These are phyloP conservation scores for Lecanicillium sp. DNA, from an alignment of 2,329 filamentous ascomycete species.

Conservation along the genomic window DNA sequence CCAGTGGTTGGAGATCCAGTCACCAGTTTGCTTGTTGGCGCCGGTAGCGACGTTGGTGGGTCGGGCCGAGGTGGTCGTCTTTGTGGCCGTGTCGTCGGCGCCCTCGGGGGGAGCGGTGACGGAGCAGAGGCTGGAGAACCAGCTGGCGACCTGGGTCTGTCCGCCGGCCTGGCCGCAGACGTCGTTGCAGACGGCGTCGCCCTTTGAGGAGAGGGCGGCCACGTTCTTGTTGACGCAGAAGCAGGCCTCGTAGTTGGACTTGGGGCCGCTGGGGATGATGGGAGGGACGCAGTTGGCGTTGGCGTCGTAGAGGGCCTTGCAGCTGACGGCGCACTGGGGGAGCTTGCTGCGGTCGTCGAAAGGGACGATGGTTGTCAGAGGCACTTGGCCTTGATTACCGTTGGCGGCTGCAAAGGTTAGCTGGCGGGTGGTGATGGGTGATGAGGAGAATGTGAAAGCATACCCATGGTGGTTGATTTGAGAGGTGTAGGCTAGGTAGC, in stretches of 20 bases:
- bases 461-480: conserved; percentile 11
- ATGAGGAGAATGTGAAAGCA: not conserved
- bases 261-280: conserved; percentile 39
- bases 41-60: not conserved
- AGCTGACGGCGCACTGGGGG: conserved; percentile 56
- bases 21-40: conserved; percentile 2
- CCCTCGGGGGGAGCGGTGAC: conserved; percentile 27
- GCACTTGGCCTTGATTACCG: not conserved
- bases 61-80: not conserved
- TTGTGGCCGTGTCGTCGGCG: conserved; percentile 15
- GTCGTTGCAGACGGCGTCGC: conserved; percentile 55
- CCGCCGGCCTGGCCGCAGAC: conserved; percentile 42
- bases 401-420: conserved; percentile 2
- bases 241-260: conserved; percentile 57
- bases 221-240: conserved; percentile 65
- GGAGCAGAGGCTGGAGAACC: conserved; percentile 64
- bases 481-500: too few relatives aligned
- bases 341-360: conserved; percentile 41
- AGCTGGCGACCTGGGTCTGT: conserved; percentile 54
- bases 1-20: conserved; percentile 58
- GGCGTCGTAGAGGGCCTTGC: conserved; percentile 59
- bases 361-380: conserved; percentile 48
- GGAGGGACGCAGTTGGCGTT: conserved; percentile 65
- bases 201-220: conserved; percentile 48
- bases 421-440: not conserved